A percentile compares a stretch with the other conserved stretches of the same genome.
Conservation (phyloP, 2,329 filamentous ascomycete genomes). For the Monosporascus sp. region DNA sequence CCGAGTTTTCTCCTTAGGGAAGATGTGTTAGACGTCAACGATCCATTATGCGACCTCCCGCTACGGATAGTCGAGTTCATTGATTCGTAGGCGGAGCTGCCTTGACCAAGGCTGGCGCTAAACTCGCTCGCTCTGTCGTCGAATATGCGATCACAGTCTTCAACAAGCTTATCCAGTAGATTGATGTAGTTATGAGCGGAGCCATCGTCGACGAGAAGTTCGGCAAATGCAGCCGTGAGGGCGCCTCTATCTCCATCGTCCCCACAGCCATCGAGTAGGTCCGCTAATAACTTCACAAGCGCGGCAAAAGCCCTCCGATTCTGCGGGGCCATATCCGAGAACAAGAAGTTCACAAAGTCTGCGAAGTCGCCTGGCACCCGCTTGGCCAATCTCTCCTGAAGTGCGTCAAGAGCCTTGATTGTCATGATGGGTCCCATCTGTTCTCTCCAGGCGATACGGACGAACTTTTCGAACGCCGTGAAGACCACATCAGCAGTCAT, state of each 20-base stretch:
- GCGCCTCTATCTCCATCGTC: slow-evolving; percentile 89
- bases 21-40: slow-evolving; percentile 78
- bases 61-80: slow-evolving; percentile 53
- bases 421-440: slow-evolving; percentile 83
- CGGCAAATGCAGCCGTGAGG: slow-evolving; percentile 81
- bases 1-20: slow-evolving; percentile 82
- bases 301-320: slow-evolving; percentile 74
- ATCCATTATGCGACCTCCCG: slow-evolving; percentile 61
- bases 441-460: slow-evolving; percentile 81
- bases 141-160: slow-evolving; percentile 86
- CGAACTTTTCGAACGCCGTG: slow-evolving; percentile 88
- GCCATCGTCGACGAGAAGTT: slow-evolving; percentile 73
- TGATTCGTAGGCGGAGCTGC: slow-evolving; percentile 49
- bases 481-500: slow-evolving; percentile 80
- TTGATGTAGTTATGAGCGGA: slow-evolving; percentile 81
- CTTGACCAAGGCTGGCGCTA: slow-evolving; percentile 33
- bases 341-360: slow-evolving; percentile 60
- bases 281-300: slow-evolving; percentile 78
- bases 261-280: slow-evolving; percentile 81
- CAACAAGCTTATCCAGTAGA: slow-evolving; percentile 78
- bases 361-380: slow-evolving; percentile 68
- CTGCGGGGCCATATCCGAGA: slow-evolving; percentile 62
- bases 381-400: slow-evolving; percentile 65
- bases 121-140: slow-evolving; percentile 46
- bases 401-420: slow-evolving; percentile 60